Base-by-base conservation (phyloP, 257 asterid genomes). In the Nicotiana noctiflora region DNA sequence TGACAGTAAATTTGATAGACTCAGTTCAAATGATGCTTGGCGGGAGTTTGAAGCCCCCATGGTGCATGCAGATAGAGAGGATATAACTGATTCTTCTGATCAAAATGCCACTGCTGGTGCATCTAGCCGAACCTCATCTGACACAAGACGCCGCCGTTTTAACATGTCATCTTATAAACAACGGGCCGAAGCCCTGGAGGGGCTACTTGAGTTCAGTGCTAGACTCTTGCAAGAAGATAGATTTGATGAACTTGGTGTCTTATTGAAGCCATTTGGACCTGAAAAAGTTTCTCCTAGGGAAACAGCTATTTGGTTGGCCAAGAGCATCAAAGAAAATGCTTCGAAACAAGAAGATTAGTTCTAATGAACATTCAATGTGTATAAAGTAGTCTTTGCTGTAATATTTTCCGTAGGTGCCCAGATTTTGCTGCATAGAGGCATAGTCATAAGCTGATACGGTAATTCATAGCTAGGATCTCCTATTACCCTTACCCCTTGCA, bases 21-120 rank as follows among this genome's bases (percentile, higher is more conserved):
- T 83, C 82, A 91, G 92, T 87, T 84, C 84, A 81, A 79, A 85
- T 37, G 85, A 85, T 81, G 85, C 76, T 75, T 90, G 93, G 97
- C 89, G 88, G 88, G 90, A 86, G 84, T 83, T 85, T 63, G 88
- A 82, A 80, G 83, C 84, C 79, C 82, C 90, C 76, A 79, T 84
- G 57, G 67, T 66, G 55, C 81, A 70, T 80, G 79, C 75, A 66
- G 86, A 82, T 63, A 85, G 84, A 82, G 90, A 84, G 86, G 93
- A 87, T 12, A 89, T 85, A 63, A 93, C 96, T 80, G 94, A 93
- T 46, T 85, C 76, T 85, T 94, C 97, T 46, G 94, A 92, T 77
- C 98, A 91, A 84, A 94, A 92, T 83, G 97, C 97, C 44, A 94
- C 98, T 31, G 98, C 92, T 82, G 97, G 98, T 40, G 93, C 96